Conservation (phyloP, 176 grass and related monocot genomes). For the Zea luxurians region DNA sequence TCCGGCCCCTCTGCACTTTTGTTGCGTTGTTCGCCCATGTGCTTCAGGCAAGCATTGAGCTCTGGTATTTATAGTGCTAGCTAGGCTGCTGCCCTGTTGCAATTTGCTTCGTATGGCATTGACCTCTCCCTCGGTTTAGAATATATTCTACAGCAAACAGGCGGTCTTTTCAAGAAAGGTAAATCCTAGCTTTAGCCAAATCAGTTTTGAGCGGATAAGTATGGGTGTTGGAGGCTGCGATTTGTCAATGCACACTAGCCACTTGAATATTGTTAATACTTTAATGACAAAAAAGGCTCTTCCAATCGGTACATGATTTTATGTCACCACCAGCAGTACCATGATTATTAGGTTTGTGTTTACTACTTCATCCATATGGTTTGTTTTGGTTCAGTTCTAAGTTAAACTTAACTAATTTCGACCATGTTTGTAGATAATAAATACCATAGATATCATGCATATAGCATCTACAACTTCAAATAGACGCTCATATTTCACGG, state of each 20-base stretch:
- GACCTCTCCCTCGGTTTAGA: conserved; percentile 20
- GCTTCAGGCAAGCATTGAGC: not conserved
- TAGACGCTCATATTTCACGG: too few relatives aligned
- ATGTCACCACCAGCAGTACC: too few relatives aligned
- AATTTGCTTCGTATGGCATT: conserved; percentile 9
- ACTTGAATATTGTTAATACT: not conserved
- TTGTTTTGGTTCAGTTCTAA: too few relatives aligned
- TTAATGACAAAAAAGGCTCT: not conserved
- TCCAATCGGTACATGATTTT: not conserved
- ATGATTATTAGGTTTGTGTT: not conserved
- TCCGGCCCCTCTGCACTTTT: conserved; percentile 17
- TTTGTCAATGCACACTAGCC: not conserved
- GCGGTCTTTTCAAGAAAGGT: conserved; percentile 10
- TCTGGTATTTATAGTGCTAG: conserved; percentile 41
- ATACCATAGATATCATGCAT: too few relatives aligned
- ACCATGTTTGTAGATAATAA: too few relatives aligned
- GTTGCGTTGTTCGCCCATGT: conserved; percentile 3
- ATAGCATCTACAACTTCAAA: too few relatives aligned
- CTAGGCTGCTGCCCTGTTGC: not conserved
- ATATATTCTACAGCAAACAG: conserved; percentile 40
- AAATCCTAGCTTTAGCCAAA: conserved; percentile 35
- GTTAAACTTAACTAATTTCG: too few relatives aligned
- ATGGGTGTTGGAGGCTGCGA: not conserved
- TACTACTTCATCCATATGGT: not conserved
- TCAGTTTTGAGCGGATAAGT: conserved; percentile 20